A percentile compares a stretch with the other conserved stretches of the same genome.
Conservation (phyloP, 2,329 filamentous ascomycete species). For the Aspergillus phoenicis region DNA sequence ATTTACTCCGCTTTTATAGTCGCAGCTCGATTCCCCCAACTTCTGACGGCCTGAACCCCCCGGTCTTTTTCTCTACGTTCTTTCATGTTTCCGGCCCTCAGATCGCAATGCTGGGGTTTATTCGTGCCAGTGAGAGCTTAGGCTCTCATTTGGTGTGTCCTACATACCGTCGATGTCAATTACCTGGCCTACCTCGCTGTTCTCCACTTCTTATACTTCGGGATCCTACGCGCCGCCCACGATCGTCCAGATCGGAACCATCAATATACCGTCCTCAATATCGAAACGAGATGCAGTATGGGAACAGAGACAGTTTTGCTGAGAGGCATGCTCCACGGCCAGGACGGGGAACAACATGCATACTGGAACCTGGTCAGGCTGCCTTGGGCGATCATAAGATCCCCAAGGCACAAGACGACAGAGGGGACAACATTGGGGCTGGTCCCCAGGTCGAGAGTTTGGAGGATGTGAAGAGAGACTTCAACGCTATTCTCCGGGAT, state of each 20-base stretch:
- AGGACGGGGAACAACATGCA: neutral
- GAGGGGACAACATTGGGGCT: neutral
- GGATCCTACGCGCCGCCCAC: constrained; percentile 1
- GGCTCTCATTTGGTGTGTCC: constrained; percentile 31
- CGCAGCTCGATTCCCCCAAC: constrained; percentile 1
- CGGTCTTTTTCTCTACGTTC: neutral
- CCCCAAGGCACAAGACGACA: neutral
- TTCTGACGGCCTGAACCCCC: neutral
- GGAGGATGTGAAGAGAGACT: constrained; percentile 14
- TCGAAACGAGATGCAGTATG: neutral
- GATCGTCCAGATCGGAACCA: neutral
- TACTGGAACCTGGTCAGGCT: constrained; percentile 8
- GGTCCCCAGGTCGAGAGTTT: neutral
- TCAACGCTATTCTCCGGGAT: constrained; percentile 35
- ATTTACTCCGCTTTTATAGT: constrained; percentile 7
- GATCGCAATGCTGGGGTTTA: constrained; percentile 27
- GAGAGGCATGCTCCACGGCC: neutral
- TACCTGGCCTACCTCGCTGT: constrained; percentile 13
- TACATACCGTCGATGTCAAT: constrained; percentile 26
- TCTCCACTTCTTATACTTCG: constrained; percentile 12
- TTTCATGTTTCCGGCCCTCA: neutral
- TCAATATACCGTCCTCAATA: neutral
- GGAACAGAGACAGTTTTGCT: neutral
- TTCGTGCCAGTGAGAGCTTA: constrained; percentile 30
- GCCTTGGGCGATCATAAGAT: neutral